These are phyloP conservation scores for Aquanectria penicillioides DNA, from an alignment of 2,329 filamentous ascomycete genomes.

Conservation along the genomic window DNA sequence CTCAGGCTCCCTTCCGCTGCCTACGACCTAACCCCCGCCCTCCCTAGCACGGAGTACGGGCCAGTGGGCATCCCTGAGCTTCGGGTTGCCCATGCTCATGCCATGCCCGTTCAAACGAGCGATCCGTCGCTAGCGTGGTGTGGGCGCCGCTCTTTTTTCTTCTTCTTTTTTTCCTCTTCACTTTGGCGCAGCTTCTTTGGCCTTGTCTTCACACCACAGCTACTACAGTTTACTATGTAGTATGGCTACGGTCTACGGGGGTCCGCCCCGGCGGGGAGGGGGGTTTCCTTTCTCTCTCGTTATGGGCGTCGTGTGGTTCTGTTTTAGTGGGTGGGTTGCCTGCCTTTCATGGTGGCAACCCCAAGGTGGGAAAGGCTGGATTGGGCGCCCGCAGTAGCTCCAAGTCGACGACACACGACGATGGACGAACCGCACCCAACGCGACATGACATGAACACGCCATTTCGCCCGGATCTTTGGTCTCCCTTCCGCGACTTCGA, in stretches of 20 bases:
- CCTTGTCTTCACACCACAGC: no score
- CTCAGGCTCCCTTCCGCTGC: neutral
- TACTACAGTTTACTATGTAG: no score
- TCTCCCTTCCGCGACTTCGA: slow-evolving; percentile 12
- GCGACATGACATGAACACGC: slow-evolving; percentile 3
- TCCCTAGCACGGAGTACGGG: slow-evolving; percentile 2
- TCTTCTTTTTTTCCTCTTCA: neutral
- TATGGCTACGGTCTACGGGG: no score
- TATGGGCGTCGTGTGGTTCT: no score
- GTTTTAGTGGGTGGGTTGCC: neutral
- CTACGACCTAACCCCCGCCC: neutral
- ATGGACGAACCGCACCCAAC: no score
- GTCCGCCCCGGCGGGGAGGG: no score
- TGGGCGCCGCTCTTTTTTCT: no score
- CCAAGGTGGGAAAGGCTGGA: neutral
- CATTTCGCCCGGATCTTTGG: slow-evolving; percentile 11
- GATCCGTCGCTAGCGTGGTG: slow-evolving; percentile 14
- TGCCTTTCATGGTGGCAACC: neutral
- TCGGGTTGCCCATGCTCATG: neutral
- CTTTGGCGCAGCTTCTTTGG: no score
- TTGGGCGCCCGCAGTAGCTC: slow-evolving; percentile 4
- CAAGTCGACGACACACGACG: no score
- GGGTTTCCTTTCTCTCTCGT: no score
- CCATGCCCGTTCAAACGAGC: slow-evolving; percentile 19
- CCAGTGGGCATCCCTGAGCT: slow-evolving; percentile 9